Evolutionary conservation across 176 grass and related monocot genomes (phyloP), one percentile per base, ranked within the genome.

Genomic region (Avena sativa): DNA sequence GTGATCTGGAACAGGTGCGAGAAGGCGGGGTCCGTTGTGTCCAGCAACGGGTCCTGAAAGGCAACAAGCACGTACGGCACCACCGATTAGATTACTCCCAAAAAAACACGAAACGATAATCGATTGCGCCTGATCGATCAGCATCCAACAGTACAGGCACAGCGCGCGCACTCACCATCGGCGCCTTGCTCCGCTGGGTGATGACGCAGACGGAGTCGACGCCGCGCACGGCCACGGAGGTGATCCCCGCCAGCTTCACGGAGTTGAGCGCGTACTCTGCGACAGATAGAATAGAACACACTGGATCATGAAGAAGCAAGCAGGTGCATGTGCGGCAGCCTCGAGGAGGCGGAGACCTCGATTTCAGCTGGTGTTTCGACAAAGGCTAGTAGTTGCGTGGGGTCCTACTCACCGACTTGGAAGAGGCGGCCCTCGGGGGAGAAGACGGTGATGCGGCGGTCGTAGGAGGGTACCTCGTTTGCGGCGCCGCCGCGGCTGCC

Each of bases 361-460:
- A 68, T 19, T 87, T 61, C 2, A 38, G n/a, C n/a, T n/a, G n/a
- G 17, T 38, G 32, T 55, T 40, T 12, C 7, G 60, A 48, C 61
- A 2, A 19, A 16, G 53, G 52, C 30, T n/a, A 38, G 30, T 14
- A 9, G 48, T 4, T 79, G 57, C 52, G 34, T 5, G 1, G 49
- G 79, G n/a, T n/a, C n/a, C n/a, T 10, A 65, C 92, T 94, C 61
- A 94, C 92, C 92, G 81, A 91, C 76, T 85, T 94, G 92, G 87
- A 81, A 74, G 84, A 94, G 80, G 76, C 84, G 89, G 63, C 92
- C 92, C 60, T 82, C 17, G 32, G 92, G 43, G 71, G 87, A 87
- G 89, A 94, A 94, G 84, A 91, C 47, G 61, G 92, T 94, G 92
- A 91, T 71, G 61, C 1, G 16, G 84, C 89, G 87, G 62, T 94